A percentile compares a stretch with the other conserved stretches of the same genome.
Evolutionary conservation across 78 protist genomes (phyloP).

Genomic region (Pigoraptor vietnamica): DNA sequence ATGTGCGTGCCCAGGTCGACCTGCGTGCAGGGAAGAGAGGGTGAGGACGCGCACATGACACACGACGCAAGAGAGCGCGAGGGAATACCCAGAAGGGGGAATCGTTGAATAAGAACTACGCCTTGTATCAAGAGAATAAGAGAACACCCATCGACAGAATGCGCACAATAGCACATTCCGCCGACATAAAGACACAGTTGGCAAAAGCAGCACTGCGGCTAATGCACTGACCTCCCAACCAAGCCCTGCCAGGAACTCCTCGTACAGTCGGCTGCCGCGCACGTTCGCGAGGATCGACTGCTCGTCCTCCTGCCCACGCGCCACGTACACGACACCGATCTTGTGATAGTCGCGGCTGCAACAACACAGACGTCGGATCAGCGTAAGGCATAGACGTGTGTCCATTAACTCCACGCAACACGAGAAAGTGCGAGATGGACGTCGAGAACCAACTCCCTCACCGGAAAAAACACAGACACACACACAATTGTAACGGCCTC

Average conservation of each 20-base stretch:
- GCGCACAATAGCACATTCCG: too few relatives aligned
- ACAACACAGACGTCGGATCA: background rate
- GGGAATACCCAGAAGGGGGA: too few relatives aligned
- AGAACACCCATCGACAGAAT: too few relatives aligned
- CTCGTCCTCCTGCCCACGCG: constrained; percentile 83
- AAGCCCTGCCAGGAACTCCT: constrained; percentile 69
- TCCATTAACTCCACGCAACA: background rate
- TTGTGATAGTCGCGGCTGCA: constrained; percentile 68
- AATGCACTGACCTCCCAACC: constrained; percentile 71
- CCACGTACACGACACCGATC: constrained; percentile 83
- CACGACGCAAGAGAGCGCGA: too few relatives aligned
- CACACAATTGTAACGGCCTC: too few relatives aligned
- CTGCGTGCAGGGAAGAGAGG: background rate
- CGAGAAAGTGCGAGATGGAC: background rate
- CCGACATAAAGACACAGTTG: too few relatives aligned
- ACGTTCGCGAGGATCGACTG: constrained; percentile 54
- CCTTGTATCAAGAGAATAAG: too few relatives aligned
- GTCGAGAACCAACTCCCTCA: too few relatives aligned
- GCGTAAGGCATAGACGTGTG: too few relatives aligned
- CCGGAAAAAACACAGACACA: too few relatives aligned
- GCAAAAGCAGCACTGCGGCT: background rate
- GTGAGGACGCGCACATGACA: too few relatives aligned
- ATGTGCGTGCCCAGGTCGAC: constrained; percentile 27
- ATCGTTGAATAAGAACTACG: too few relatives aligned
- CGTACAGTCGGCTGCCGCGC: constrained; percentile 33